These are phyloP conservation scores for Rhizoclosmatium sp. DNA, from an alignment of 192 early-diverging fungal genomes.

Conservation along the genomic window DNA sequence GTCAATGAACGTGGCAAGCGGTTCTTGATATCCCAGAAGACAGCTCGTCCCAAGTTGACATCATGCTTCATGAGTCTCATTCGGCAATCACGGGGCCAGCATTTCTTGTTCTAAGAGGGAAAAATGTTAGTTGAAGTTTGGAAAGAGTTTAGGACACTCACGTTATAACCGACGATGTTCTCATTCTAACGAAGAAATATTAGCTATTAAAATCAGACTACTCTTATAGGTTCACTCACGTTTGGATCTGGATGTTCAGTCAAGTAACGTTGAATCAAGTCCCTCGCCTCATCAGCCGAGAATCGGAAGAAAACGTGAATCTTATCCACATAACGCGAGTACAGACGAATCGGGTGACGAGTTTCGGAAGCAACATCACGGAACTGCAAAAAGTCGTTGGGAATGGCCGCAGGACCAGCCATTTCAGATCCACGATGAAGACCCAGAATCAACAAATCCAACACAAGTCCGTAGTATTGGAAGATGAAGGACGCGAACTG, in stretches of 20 bases:
- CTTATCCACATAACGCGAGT: constrained; percentile 93
- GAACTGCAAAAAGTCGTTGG: constrained; percentile 98
- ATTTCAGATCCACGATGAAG: constrained; percentile 95
- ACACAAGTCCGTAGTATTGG: constrained; percentile 98
- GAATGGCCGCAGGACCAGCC: constrained; percentile 90
- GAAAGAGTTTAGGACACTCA: constrained; percentile 20
- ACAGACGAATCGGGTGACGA: constrained; percentile 96
- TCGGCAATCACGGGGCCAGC: constrained; percentile 98
- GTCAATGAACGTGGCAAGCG: constrained; percentile 95
- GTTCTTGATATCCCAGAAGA: constrained; percentile 99
- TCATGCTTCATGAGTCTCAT: constrained; percentile 99
- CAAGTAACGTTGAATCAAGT: constrained; percentile 94
- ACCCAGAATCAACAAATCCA: constrained; percentile 94
- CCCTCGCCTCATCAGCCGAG: constrained; percentile 90
- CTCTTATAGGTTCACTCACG: constrained; percentile 17
- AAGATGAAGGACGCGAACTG: constrained; percentile 98
- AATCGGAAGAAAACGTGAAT: constrained; percentile 96
- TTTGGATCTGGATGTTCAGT: constrained; percentile 99
- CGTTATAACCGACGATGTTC: constrained; percentile 96
- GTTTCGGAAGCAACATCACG: constrained; percentile 89
- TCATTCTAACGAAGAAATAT: constrained; percentile 66
- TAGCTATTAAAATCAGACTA: constrained; percentile 5
- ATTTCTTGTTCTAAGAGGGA: constrained; percentile 79
- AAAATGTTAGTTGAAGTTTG: neutral
- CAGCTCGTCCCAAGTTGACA: constrained; percentile 95